phyloP scores from a whole-genome alignment of 768 basidiomycete genomes.

The Lyophyllum atratum region DNA sequence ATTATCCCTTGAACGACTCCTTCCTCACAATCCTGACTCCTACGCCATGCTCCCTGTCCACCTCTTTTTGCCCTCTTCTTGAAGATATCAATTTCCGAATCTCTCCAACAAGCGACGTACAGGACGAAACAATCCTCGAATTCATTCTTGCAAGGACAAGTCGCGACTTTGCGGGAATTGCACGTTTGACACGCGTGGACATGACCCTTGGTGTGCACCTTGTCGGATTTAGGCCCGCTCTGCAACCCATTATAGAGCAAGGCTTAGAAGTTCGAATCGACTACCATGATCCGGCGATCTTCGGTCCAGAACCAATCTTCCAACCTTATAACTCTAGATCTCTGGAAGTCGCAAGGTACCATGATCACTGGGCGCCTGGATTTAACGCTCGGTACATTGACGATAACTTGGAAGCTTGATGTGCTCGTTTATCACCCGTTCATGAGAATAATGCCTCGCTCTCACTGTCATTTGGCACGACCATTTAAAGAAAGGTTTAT shows the following conservation, averaged over 20 bases:
- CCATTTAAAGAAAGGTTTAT: no score
- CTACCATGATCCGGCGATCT: neutral
- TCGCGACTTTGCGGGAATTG: neutral
- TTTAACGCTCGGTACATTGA: neutral
- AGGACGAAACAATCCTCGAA: neutral
- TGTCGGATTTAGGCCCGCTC: neutral
- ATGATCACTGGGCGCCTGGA: neutral
- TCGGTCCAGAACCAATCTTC: neutral
- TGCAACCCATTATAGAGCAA: neutral
- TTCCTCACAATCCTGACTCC: neutral
- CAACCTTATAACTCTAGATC: neutral
- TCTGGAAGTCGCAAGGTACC: neutral
- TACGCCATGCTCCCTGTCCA: neutral
- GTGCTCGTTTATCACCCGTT: neutral
- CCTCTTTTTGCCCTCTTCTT: neutral
- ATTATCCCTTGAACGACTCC: neutral
- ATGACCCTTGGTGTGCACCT: neutral
- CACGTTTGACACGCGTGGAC: neutral
- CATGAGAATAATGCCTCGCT: constrained; percentile 20
- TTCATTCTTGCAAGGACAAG: neutral
- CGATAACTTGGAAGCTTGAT: no score
- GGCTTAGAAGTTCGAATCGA: neutral
- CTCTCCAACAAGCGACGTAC: neutral
- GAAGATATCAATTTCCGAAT: neutral
- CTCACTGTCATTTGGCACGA: no score